Conservation (phyloP, 805 yeast species). For the Nakazawaea ernobii region DNA sequence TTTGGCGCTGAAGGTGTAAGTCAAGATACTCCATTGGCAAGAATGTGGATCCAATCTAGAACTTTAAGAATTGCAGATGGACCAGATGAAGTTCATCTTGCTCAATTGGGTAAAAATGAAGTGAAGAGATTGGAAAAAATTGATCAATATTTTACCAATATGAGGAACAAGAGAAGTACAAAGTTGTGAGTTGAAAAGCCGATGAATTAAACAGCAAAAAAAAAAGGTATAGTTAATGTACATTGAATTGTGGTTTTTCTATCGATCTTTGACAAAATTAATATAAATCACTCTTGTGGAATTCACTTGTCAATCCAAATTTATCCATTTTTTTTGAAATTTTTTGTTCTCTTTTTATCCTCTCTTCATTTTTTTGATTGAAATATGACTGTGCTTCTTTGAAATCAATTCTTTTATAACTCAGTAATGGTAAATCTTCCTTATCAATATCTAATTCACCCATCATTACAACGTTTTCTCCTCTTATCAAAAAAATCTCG, state of each 20-base stretch:
- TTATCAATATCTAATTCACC: conserved; percentile 90
- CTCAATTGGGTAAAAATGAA: conserved; percentile 48
- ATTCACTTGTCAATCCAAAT: conserved; percentile 54
- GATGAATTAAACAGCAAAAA: conserved; percentile 9
- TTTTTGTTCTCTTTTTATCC: conserved; percentile 34
- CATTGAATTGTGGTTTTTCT: background rate
- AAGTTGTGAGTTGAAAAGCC: conserved; percentile 14
- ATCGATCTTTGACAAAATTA: conserved; percentile 17
- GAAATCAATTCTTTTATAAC: conserved; percentile 52
- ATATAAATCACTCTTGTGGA: conserved; percentile 49
- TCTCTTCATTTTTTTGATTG: conserved; percentile 23
- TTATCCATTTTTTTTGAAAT: conserved; percentile 44
- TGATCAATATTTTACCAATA: conserved; percentile 25
- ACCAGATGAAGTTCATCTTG: conserved; percentile 61
- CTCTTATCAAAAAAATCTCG: conserved; percentile 75
- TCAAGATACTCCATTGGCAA: conserved; percentile 54
- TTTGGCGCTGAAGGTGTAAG: conserved; percentile 63
- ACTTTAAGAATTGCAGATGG: conserved; percentile 64
- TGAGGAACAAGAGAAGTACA: conserved; percentile 3
- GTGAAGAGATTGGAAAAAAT: conserved; percentile 30
- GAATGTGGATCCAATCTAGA: conserved; percentile 44
- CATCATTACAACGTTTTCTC: conserved; percentile 90
- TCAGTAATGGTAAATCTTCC: conserved; percentile 65
- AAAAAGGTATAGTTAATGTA: background rate
- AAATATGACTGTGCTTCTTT: conserved; percentile 45